phyloP scores from a whole-genome alignment of 106 monocot genomes.

The Apostasia ramifera region DNA sequence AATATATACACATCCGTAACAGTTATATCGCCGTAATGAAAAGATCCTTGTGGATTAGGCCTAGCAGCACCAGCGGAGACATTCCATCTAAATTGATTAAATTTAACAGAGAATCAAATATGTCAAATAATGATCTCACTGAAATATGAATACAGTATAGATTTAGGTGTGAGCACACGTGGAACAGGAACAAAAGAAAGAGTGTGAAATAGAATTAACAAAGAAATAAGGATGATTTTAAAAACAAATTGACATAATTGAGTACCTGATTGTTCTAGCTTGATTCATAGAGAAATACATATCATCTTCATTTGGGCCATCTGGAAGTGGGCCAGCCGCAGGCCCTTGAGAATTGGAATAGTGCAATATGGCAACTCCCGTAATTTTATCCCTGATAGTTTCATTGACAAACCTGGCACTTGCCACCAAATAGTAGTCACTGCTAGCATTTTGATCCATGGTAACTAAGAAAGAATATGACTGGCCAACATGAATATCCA shows the following conservation, averaged over 20 bases:
- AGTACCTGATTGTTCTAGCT: slow-evolving; percentile 86
- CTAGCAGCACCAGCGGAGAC: slow-evolving; percentile 86
- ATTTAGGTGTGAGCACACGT: not conserved
- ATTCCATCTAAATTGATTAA: slow-evolving; percentile 69
- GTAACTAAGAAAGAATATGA: slow-evolving; percentile 95
- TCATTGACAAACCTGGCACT: slow-evolving; percentile 64
- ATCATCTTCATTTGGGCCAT: slow-evolving; percentile 76
- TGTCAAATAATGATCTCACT: not conserved
- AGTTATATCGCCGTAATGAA: slow-evolving; percentile 83
- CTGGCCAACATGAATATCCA: slow-evolving; percentile 98
- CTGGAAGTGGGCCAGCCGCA: slow-evolving; percentile 80
- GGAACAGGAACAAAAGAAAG: not conserved
- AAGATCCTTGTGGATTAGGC: slow-evolving; percentile 98
- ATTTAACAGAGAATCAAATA: slow-evolving; percentile 5
- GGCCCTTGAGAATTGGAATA: slow-evolving; percentile 91
- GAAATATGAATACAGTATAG: not conserved
- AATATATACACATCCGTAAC: slow-evolving; percentile 86
- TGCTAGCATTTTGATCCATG: slow-evolving; percentile 90
- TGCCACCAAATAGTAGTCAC: slow-evolving; percentile 88
- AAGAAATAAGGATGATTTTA: not conserved
- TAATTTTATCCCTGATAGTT: slow-evolving; percentile 35
- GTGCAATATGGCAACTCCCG: slow-evolving; percentile 87
- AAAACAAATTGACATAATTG: not conserved
- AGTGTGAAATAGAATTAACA: slow-evolving; percentile 2
- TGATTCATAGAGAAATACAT: slow-evolving; percentile 79